Evolutionary conservation across 2,329 filamentous ascomycete species (phyloP).

Genomic region (Tolypocladium paradoxum): DNA sequence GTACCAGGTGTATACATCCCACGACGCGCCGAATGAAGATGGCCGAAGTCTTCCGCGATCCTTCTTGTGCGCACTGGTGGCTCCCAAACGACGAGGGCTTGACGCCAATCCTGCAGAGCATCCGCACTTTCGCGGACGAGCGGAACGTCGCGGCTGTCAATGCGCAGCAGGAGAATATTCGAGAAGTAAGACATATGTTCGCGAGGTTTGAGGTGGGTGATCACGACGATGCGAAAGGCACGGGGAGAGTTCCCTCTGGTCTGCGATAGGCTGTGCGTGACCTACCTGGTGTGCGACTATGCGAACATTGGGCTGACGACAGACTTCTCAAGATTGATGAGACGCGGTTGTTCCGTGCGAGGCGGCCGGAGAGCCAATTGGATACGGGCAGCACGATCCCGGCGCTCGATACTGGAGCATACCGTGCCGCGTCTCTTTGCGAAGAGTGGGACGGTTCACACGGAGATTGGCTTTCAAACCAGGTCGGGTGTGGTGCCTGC

Average conservation of each 20-base stretch:
- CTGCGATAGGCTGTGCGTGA: neutral
- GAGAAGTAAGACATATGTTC: constrained; percentile 67
- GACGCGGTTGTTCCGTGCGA: neutral
- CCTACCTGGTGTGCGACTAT: neutral
- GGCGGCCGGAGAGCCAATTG: neutral
- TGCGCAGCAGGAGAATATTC: constrained; percentile 52
- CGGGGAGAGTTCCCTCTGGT: neutral
- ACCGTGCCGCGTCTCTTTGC: neutral
- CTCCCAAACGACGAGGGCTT: constrained; percentile 72
- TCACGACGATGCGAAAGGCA: neutral
- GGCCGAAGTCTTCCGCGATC: constrained; percentile 62
- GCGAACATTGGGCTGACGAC: neutral
- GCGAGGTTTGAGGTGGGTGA: constrained; percentile 36
- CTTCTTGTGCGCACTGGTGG: constrained; percentile 75
- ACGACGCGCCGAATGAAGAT: constrained; percentile 63
- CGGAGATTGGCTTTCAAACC: neutral
- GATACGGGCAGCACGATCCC: neutral
- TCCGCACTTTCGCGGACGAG: constrained; percentile 74
- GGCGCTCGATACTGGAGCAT: neutral
- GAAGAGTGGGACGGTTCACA: neutral
- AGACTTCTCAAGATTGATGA: neutral
- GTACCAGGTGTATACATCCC: constrained; percentile 69
- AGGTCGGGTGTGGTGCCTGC: neutral
- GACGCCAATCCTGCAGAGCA: constrained; percentile 60
- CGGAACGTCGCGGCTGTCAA: constrained; percentile 52